Percentiles rank a stretch among this genome's conserved stretches.
These are phyloP conservation scores for Cystofilobasidium ferigula DNA, from an alignment of 768 basidiomycete genomes.

Conservation along the genomic window DNA sequence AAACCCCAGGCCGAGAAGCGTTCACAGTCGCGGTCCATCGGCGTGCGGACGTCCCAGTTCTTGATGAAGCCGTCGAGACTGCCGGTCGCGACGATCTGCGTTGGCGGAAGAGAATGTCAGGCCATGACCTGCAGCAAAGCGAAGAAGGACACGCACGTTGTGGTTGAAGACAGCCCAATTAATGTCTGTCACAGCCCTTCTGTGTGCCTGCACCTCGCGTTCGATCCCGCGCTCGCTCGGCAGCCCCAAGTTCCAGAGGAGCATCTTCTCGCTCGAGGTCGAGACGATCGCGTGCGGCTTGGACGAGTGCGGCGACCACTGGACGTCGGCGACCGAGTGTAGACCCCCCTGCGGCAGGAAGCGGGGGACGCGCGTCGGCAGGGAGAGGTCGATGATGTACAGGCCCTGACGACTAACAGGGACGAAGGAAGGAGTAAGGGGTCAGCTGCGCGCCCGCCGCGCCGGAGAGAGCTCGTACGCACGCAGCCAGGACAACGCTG, in stretches of 20 bases:
- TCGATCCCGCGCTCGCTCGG: conserved; percentile 67
- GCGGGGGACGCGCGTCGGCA: conserved; percentile 72
- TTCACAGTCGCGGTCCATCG: conserved; percentile 17
- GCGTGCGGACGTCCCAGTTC: conserved; percentile 66
- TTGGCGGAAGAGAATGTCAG: neutral
- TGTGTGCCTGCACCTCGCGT: conserved; percentile 75
- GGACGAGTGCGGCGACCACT: conserved; percentile 39
- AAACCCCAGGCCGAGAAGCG: conserved; percentile 24
- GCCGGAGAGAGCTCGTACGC: neutral
- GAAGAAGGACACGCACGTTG: conserved; percentile 44
- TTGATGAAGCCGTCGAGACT: conserved; percentile 90
- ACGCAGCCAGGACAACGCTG: conserved; percentile 16
- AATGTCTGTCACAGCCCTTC: conserved; percentile 92
- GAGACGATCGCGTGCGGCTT: conserved; percentile 30
- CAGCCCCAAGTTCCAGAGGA: conserved; percentile 87
- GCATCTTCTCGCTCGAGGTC: conserved; percentile 34
- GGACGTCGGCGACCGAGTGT: conserved; percentile 62
- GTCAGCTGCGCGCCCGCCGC: neutral
- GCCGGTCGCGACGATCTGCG: conserved; percentile 55
- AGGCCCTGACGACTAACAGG: conserved; percentile 67
- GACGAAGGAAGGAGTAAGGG: conserved; percentile 28
- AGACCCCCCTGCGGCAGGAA: conserved; percentile 93
- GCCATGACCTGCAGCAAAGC: neutral
- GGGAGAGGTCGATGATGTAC: conserved; percentile 86
- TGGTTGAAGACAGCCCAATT: conserved; percentile 89